Base-by-base conservation (phyloP, 371 early-diverging fungal species). In the Mortierella sp. region DNA sequence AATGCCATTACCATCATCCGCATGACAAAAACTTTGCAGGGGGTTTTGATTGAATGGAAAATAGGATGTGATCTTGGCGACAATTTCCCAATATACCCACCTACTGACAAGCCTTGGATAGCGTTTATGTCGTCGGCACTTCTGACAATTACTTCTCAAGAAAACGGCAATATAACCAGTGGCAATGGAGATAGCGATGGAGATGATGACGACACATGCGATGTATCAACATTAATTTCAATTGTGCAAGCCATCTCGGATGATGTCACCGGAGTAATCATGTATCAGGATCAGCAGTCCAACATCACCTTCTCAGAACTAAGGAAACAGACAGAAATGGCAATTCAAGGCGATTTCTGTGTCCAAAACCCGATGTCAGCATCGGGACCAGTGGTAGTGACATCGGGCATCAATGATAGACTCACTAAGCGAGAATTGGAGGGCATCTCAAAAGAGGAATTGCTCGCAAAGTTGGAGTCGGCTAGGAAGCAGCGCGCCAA, bases 21-120 rank as follows among this genome's bases (percentile, higher is more conserved):
- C 20, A 28, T n/a, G n/a, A n/a, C 8, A 9, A 51, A 51, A n/a
- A 8, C 51, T 30, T 55, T 40, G 16, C 66, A 81, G 83, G 83
- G 83, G 12, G 47, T 76, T 22, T 26, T 81, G 61, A 63, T 73
- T 26, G 77, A 81, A 12, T 81, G 83, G 83, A 73, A 30, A 2
- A 57, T 70, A 2, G 83, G 77, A 30, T 81, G 83, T 52, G 61
- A 81, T 37, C 26, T 81, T 22, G 67, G 62, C 55, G 57, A 67
- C 68, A 64, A 5, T 0, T 70, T 73, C 26, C 70, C 83, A 6
- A 66, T 76, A n/a, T 64, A 73, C 24, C 64, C 73, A 18, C 83
- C 83, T 2, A 60, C 70, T 22, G 76, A 76, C 3, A 39, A 61
- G 28, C 83, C 83, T 6, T 81, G 83, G 83, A 81, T 81, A n/a